phyloP scores from a whole-genome alignment of 1,284 basidiomycete species.

The Sphagnurus paluster region DNA sequence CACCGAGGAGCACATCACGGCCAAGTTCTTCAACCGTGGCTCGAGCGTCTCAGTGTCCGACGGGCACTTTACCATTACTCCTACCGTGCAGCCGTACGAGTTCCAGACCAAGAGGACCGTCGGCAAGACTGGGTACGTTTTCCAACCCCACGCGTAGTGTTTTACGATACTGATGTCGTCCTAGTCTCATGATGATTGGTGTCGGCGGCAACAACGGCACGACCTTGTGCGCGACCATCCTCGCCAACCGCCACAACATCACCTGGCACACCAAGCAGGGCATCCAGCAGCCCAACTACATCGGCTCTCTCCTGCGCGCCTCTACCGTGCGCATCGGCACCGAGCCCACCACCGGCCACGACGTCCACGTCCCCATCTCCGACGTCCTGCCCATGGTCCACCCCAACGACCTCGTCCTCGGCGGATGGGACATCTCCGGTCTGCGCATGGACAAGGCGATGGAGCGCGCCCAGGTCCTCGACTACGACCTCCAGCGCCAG shows the following conservation, averaged over 20 bases:
- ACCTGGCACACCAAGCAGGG: conserved; percentile 95
- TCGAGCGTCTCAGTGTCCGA: conserved; percentile 70
- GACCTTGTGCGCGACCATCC: conserved; percentile 91
- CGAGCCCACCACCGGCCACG: conserved; percentile 84
- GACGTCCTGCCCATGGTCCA: conserved; percentile 98
- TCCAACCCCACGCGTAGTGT: conserved; percentile 8
- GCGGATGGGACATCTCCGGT: conserved; percentile 97
- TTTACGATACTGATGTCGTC: conserved; percentile 13
- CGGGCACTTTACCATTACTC: conserved; percentile 77
- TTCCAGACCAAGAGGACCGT: conserved; percentile 92
- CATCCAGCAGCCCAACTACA: conserved; percentile 94
- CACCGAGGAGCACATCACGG: conserved; percentile 78
- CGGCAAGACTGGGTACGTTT: conserved; percentile 86
- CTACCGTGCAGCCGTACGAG: conserved; percentile 79
- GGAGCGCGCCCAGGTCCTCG: conserved; percentile 91
- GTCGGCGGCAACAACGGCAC: conserved; percentile 98
- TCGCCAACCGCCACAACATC: conserved; percentile 96
- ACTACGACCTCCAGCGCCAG: conserved; percentile 97
- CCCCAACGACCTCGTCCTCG: conserved; percentile 96
- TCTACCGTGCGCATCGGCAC: conserved; percentile 92
- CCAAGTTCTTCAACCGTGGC: conserved; percentile 84
- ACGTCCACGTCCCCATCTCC: conserved; percentile 90
- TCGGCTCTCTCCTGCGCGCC: conserved; percentile 90
- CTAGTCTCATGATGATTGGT: conserved; percentile 94
- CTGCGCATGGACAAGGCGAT: conserved; percentile 89